Evolutionary conservation across 2,329 filamentous ascomycete species (phyloP), one percentile per base, ranked within the genome.

Genomic region (Cladophialophora exuberans): DNA sequence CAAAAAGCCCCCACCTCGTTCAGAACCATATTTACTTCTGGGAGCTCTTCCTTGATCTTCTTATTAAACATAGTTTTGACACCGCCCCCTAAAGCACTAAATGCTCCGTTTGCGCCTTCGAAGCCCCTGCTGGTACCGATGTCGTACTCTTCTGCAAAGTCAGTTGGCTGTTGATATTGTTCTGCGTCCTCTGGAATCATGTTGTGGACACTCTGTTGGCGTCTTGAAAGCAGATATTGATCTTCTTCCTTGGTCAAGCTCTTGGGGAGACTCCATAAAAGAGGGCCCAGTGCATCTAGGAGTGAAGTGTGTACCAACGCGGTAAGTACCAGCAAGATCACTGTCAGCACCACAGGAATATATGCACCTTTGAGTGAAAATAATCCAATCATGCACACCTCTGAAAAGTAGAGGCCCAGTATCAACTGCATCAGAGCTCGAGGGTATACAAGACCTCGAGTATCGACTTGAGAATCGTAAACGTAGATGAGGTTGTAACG

Each of bases 401-500:
- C 85, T 1, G 88, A 85, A 23, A 97, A 80, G 69, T 97, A 97
- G 18, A 96, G 72, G 10, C 93, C 91, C 0, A 86, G 86, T 23
- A 95, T 82, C 35, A 96, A 81, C 59, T 97, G 92, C 69, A 94
- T 86, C n/a, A 97, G 78, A 0, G 92, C 91, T 10, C 87, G 85
- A 1, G 92, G 90, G 67, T 97, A 97, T 61, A 93, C 88, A 1
- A 94, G 81, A 1, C 93, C 92, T 66, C 92, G 89, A 33, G 89
- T 96, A 67, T 97, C 91, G 66, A 95, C 83, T 55, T 84, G 76
- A 6, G 88, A 84, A 69, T 95, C 87, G 55, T 87, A 88, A 4
- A 96, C 90, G 71, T 89, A 97, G 47, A 97, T 80, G 42, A 97
- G 76, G 67, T 96, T 96, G 78, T 97, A 96, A 26, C 89, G 84